Conservation (phyloP, 768 basidiomycete species). For the Cyathus striatus region DNA sequence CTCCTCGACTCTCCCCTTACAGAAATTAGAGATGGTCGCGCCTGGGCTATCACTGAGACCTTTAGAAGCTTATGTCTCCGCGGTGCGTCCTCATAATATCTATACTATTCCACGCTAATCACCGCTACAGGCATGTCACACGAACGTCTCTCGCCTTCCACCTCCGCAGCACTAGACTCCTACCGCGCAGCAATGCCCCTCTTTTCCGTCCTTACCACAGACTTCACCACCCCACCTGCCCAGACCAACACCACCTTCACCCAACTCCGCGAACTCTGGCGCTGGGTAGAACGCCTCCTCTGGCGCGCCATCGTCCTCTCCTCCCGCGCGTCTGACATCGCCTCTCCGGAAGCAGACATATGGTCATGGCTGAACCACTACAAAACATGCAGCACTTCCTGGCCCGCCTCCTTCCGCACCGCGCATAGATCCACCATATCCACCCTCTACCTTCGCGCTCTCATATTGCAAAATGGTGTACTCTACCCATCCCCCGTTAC, state of each 20-base stretch:
- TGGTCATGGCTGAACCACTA: conserved; percentile 66
- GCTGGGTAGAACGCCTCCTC: conserved; percentile 80
- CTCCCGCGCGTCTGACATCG: conserved; percentile 34
- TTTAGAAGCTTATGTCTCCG: conserved; percentile 74
- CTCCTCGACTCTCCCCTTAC: conserved; percentile 33
- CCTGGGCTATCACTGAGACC: conserved; percentile 69
- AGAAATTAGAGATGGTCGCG: conserved; percentile 64
- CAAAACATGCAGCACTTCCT: conserved; percentile 53
- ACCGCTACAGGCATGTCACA: conserved; percentile 61
- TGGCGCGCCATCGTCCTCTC: conserved; percentile 74
- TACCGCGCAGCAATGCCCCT: conserved; percentile 56
- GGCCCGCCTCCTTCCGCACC: conserved; percentile 79
- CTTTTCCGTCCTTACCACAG: conserved; percentile 41
- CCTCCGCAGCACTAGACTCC: conserved; percentile 47
- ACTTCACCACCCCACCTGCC: conserved; percentile 28
- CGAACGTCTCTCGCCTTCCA: conserved; percentile 51
- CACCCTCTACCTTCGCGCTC: conserved; percentile 68
- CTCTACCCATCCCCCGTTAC: conserved; percentile 9
- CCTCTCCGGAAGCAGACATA: conserved; percentile 17
- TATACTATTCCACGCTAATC: conserved; percentile 2
- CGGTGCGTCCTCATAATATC: conserved; percentile 38
- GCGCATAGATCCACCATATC: conserved; percentile 67
- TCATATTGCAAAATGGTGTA: conserved; percentile 40
- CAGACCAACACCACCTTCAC: conserved; percentile 35
- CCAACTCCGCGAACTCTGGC: conserved; percentile 77